Percentiles rank a stretch among this genome's conserved stretches.
Evolutionary conservation across 768 basidiomycete genomes (phyloP).

Genomic region (Termitomyces sp.): DNA sequence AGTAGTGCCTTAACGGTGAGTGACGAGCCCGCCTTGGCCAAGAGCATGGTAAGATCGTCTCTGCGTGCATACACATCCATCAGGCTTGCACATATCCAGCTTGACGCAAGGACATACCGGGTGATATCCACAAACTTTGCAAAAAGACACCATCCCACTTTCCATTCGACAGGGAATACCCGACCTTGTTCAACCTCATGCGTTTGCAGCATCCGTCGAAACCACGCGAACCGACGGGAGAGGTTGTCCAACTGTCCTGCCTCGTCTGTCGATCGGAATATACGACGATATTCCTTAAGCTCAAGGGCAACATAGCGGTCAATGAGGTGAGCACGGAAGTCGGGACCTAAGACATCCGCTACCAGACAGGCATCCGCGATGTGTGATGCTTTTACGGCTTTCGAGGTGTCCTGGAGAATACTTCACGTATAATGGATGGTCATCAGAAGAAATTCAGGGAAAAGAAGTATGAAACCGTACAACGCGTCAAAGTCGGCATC

Average conservation of each 20-base stretch:
- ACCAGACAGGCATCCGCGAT: constrained; percentile 85
- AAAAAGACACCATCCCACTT: constrained; percentile 73
- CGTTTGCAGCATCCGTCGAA: constrained; percentile 73
- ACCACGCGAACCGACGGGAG: constrained; percentile 92
- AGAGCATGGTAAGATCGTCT: constrained; percentile 75
- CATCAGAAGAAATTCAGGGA: not conserved
- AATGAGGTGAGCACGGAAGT: constrained; percentile 76
- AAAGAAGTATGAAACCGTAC: constrained; percentile 40
- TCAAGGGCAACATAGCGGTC: constrained; percentile 88
- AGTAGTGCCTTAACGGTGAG: constrained; percentile 76
- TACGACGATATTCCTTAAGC: constrained; percentile 92
- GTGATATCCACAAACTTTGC: constrained; percentile 90
- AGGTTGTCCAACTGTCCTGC: constrained; percentile 96
- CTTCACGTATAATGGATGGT: not conserved
- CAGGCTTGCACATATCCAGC: not conserved
- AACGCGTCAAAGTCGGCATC: constrained; percentile 91
- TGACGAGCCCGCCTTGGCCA: constrained; percentile 72
- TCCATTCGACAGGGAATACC: constrained; percentile 86
- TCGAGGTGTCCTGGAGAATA: constrained; percentile 63
- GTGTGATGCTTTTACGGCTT: constrained; percentile 55
- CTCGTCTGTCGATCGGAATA: constrained; percentile 91
- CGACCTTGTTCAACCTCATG: constrained; percentile 86
- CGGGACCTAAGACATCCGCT: constrained; percentile 82
- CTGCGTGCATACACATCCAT: constrained; percentile 29
- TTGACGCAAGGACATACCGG: constrained; percentile 41